Base-by-base conservation (phyloP, 2,329 filamentous ascomycete species). In the Bertia moriformis region DNA sequence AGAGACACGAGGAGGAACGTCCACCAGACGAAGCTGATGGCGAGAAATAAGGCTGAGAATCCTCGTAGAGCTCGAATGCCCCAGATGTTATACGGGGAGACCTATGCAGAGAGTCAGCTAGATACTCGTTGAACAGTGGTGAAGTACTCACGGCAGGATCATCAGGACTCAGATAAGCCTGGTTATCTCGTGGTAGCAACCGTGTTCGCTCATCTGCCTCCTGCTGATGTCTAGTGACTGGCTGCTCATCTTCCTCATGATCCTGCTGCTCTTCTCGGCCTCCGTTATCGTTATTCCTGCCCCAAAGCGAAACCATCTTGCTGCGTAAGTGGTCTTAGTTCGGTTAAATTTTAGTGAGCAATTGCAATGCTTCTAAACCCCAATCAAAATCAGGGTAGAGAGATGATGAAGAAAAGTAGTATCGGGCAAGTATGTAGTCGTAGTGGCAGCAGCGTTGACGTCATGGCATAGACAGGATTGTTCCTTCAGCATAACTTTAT, bases 21-120 rank as follows among this genome's bases (percentile, higher is more conserved):
- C 77, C 77, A 81, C 77, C 77, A 81, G 18, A 79, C 46, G 55
- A 78, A 77, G 44, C 65, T 73, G 48, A 78, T 57, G 41, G 65
- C 57, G 37, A 79, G 61, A 51, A 79, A 76, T 38, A 77, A 48
- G 39, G 78, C 57, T 29, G 72, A 71, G 40, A 79, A 52, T 49
- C 66, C 73, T 47, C 75, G 67, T 36, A 78, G 60, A 39, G 71
- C 69, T 19, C 77, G 69, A 22, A 82, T 72, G 41, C 67, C 70
- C 73, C 75, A 80, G 35, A 81, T 64, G 48, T 82, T 82, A 59
- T 80, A 79, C 0, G 77, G 77, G 0, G 77, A 35, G 10, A 35
- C 32, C 32, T 35, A 35, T 18, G 15, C 32, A 35, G 32, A 15
- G 7, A 15, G 15, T 35, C 7, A 7, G 32, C 24, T 35, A n/a